Evolutionary conservation across 306 rosid species (phyloP).

Genomic region (Oemleria cerasiformis): DNA sequence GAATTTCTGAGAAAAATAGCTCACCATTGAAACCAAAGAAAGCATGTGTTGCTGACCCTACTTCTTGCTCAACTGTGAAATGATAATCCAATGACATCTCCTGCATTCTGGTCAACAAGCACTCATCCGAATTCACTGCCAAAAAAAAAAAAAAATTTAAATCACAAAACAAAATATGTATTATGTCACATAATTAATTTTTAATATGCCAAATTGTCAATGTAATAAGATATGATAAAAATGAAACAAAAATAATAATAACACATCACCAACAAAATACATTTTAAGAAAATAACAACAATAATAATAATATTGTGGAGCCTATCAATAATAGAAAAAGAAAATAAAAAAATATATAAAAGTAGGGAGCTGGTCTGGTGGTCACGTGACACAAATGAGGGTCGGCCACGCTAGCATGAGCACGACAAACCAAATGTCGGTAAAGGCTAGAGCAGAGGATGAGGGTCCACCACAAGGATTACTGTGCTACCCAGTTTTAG

Average conservation of each 20-base stretch:
- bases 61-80: slow-evolving; percentile 99
- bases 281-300: not conserved
- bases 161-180: too few relatives aligned
- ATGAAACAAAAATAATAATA: not conserved
- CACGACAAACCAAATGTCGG: slow-evolving; percentile 63
- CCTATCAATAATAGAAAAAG: slow-evolving; percentile 29
- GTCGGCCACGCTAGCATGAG: slow-evolving; percentile 38
- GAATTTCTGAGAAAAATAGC: not conserved
- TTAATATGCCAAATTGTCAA: not conserved
- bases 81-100: slow-evolving; percentile 99
- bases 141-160: not conserved
- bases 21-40: slow-evolving; percentile 98
- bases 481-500: slow-evolving; percentile 10
- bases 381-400: slow-evolving; percentile 34
- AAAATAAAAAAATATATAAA: not conserved
- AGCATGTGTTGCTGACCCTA: slow-evolving; percentile 97
- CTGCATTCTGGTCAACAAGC: slow-evolving; percentile 95
- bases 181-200: too few relatives aligned
- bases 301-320: not conserved
- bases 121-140: slow-evolving; percentile 85
- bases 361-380: slow-evolving; percentile 10
- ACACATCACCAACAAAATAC: not conserved
- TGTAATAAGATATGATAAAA: not conserved
- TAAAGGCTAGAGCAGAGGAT: slow-evolving; percentile 21
- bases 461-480: slow-evolving; percentile 22